A percentile compares a stretch with the other conserved stretches of the same genome.
phyloP scores from a whole-genome alignment of 2,329 filamentous ascomycete genomes.

The Aspergillus sp. region DNA sequence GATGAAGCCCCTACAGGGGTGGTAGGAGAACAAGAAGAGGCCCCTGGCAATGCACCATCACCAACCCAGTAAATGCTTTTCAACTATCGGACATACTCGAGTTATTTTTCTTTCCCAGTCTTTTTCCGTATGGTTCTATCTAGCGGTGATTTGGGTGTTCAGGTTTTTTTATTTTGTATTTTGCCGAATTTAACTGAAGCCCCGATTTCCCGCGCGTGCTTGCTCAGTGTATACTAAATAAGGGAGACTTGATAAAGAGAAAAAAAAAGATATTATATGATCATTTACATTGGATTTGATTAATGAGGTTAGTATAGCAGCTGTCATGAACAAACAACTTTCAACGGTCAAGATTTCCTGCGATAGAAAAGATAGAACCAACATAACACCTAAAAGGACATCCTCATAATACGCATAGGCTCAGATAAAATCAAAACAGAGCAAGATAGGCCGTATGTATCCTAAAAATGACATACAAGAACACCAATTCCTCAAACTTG shows the following conservation, averaged over 20 bases:
- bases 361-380: neutral
- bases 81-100: neutral
- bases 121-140: neutral
- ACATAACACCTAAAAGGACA: conserved; percentile 1
- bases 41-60: neutral
- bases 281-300: conserved; percentile 1
- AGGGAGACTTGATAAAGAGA: neutral
- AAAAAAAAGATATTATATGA: neutral
- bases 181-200: neutral
- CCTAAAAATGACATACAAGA: neutral
- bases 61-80: neutral
- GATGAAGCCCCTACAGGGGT: neutral
- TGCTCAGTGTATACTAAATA: neutral
- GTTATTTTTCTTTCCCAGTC: neutral
- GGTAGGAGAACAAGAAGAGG: neutral
- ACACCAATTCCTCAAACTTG: neutral
- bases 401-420: neutral
- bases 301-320: neutral
- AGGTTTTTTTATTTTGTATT: neutral
- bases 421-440: neutral
- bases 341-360: neutral
- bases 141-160: neutral
- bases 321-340: neutral
- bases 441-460: neutral
- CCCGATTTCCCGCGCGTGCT: neutral